Percentiles rank a stretch among this genome's conserved stretches.
phyloP scores from a whole-genome alignment of 306 rosid genomes.

The Luffa aegyptiaca region DNA sequence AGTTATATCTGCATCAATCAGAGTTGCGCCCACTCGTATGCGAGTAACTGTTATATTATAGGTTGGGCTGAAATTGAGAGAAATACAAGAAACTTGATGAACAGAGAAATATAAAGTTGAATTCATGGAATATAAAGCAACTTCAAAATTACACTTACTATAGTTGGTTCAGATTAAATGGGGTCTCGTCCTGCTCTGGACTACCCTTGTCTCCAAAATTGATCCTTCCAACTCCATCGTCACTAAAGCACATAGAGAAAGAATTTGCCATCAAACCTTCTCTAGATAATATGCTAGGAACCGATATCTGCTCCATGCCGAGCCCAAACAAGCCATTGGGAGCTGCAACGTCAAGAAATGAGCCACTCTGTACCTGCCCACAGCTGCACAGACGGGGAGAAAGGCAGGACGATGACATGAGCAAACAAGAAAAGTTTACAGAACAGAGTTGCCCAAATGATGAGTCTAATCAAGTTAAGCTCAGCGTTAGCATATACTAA shows the following conservation, averaged over 20 bases:
- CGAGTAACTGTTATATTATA: slow-evolving; percentile 72
- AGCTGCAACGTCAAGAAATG: slow-evolving; percentile 83
- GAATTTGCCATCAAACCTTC: slow-evolving; percentile 80
- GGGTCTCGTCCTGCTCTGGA: slow-evolving; percentile 77
- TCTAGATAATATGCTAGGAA: slow-evolving; percentile 80
- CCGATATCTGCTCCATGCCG: slow-evolving; percentile 95
- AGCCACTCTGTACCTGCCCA: slow-evolving; percentile 91
- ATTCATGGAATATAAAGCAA: slow-evolving; percentile 21
- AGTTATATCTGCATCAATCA: slow-evolving; percentile 49
- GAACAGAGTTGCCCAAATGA: neutral
- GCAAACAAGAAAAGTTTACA: neutral
- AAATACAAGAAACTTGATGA: slow-evolving; percentile 1
- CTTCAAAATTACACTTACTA: slow-evolving; percentile 69
- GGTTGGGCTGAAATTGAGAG: slow-evolving; percentile 60
- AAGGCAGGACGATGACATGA: neutral
- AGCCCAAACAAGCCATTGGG: slow-evolving; percentile 95
- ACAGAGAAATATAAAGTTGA: slow-evolving; percentile 6
- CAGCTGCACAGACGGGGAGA: slow-evolving; percentile 38
- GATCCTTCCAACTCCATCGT: slow-evolving; percentile 81
- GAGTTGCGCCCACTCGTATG: slow-evolving; percentile 61
- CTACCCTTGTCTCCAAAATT: slow-evolving; percentile 91
- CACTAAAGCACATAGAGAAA: slow-evolving; percentile 93
- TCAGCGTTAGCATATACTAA: slow-evolving; percentile 21
- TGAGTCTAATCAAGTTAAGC: neutral
- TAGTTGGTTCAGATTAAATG: slow-evolving; percentile 65